Percentiles rank a stretch among this genome's conserved stretches.
These are phyloP conservation scores for Kluyveromyces sp. DNA, from an alignment of 1,139 yeast species.

Conservation along the genomic window DNA sequence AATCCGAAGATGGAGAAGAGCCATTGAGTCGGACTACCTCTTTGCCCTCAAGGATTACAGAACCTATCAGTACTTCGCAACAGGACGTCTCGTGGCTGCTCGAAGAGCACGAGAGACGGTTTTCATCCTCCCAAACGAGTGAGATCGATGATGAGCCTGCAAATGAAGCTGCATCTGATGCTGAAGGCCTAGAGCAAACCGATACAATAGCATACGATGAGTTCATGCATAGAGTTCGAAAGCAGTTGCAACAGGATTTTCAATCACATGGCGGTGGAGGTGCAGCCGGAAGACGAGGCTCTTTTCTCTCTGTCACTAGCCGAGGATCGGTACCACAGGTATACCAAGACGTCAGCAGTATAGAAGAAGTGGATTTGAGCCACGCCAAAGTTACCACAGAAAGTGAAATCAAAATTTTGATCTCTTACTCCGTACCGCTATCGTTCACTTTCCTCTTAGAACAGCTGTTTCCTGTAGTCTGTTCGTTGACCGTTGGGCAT, in stretches of 20 bases:
- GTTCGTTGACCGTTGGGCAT: slow-evolving; percentile 67
- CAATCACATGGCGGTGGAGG: slow-evolving; percentile 14
- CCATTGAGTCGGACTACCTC: slow-evolving; percentile 39
- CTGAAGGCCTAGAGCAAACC: slow-evolving; percentile 16
- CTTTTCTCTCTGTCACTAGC: slow-evolving; percentile 26
- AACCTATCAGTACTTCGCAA: slow-evolving; percentile 42
- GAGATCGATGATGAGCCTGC: slow-evolving; percentile 21
- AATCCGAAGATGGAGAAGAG: slow-evolving; percentile 39
- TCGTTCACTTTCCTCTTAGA: slow-evolving; percentile 62
- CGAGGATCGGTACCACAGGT: slow-evolving; percentile 32
- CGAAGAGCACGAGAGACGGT: slow-evolving; percentile 60
- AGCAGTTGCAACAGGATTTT: slow-evolving; percentile 25
- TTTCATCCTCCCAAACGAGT: slow-evolving; percentile 34
- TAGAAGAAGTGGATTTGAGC: slow-evolving; percentile 34
- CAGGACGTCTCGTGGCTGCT: slow-evolving; percentile 56
- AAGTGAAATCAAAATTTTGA: slow-evolving; percentile 43
- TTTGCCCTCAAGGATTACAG: slow-evolving; percentile 55
- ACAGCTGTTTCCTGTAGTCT: slow-evolving; percentile 64
- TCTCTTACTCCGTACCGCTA: slow-evolving; percentile 56
- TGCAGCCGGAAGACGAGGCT: slow-evolving; percentile 20
- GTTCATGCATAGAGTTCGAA: slow-evolving; percentile 35
- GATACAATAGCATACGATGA: slow-evolving; percentile 33
- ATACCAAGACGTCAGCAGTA: slow-evolving; percentile 20
- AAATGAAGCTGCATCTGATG: neutral
- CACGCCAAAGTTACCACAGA: slow-evolving; percentile 41